Conservation (phyloP, 768 basidiomycete genomes). For the Collybiopsis luxurians region DNA sequence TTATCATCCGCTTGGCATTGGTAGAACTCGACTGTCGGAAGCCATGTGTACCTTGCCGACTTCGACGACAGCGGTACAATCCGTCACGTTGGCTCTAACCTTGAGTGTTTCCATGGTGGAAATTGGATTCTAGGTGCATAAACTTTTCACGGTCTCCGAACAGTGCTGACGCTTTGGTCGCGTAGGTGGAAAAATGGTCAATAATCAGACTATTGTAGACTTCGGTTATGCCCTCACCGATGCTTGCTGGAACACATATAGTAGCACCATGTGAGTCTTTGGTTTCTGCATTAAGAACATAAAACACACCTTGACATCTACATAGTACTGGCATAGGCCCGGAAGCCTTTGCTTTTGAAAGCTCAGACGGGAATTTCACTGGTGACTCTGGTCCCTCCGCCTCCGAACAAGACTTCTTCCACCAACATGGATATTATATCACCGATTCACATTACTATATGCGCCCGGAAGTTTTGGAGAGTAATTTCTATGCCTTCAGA, state of each 20-base stretch:
- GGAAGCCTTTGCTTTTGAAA: conserved; percentile 62
- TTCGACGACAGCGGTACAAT: conserved; percentile 36
- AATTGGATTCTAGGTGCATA: conserved; percentile 67
- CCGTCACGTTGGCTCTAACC: conserved; percentile 56
- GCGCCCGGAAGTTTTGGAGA: conserved; percentile 76
- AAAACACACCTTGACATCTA: background rate
- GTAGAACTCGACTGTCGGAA: conserved; percentile 66
- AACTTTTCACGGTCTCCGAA: background rate
- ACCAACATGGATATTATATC: conserved; percentile 65
- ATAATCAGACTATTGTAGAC: conserved; percentile 68
- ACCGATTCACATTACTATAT: conserved; percentile 44
- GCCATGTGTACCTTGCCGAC: conserved; percentile 65
- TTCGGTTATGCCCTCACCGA: conserved; percentile 61
- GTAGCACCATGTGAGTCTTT: conserved; percentile 54
- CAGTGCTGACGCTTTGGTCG: background rate
- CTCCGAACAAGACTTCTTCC: conserved; percentile 54
- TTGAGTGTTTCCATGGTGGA: conserved; percentile 73
- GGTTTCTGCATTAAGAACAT: background rate
- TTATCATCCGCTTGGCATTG: too few relatives aligned
- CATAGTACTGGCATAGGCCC: conserved; percentile 75
- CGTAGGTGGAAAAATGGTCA: conserved; percentile 61
- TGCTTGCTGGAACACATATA: conserved; percentile 81
- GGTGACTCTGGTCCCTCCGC: too few relatives aligned
- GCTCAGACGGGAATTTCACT: conserved; percentile 53
- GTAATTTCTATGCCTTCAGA: conserved; percentile 80